Base-by-base conservation (phyloP, 1,284 basidiomycete species). In the Fereydounia khargensis region DNA sequence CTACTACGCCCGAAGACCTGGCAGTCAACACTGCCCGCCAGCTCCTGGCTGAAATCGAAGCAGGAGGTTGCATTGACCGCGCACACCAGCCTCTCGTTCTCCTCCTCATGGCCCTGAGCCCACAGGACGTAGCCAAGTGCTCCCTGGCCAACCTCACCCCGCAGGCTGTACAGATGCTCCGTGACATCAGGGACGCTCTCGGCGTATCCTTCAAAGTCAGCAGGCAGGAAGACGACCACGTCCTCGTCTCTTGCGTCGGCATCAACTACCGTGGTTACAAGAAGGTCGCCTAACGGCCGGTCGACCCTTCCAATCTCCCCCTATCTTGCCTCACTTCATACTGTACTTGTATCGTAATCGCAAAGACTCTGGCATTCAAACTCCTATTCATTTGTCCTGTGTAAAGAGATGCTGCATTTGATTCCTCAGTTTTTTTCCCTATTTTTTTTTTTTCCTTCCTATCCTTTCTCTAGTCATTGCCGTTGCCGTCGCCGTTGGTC, bases 101-200 rank as follows among this genome's bases (percentile, higher is more conserved):
- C 20, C 77, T 94, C 19, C 82, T 94, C 80, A 94, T 99, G 89
- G 86, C 89, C 1, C 80, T 97, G 8, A 91, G 94, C 6, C 92
- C 90, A 54, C 91, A 97, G 75, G 95, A 98, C 73, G 91, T 98
- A 1, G 89, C 91, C 1, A 83, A 86, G 55, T 90, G 89, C 78
- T 80, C 84, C 43, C 87, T 98, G 83, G 85, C 87, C 7, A 82
- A 85, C 56, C 85, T 91, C 6, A 90, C 88, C 1, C 43, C 69
- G 1, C 59, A 61, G 16, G 95, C 91, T 8, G 83, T 95, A 34
- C 89, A 95, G 79, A 90, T 94, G 72, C 78, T 98, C 32, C 81
- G 89, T 25, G 94, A 98, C 67, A 78, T 91, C 36, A 83, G 84
- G 55, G 79, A 82, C 10, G 87, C 89, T 68, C 90, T 96, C 57